These are phyloP conservation scores for Penicillium sp. DNA, from an alignment of 2,329 filamentous ascomycete species.

Conservation along the genomic window DNA sequence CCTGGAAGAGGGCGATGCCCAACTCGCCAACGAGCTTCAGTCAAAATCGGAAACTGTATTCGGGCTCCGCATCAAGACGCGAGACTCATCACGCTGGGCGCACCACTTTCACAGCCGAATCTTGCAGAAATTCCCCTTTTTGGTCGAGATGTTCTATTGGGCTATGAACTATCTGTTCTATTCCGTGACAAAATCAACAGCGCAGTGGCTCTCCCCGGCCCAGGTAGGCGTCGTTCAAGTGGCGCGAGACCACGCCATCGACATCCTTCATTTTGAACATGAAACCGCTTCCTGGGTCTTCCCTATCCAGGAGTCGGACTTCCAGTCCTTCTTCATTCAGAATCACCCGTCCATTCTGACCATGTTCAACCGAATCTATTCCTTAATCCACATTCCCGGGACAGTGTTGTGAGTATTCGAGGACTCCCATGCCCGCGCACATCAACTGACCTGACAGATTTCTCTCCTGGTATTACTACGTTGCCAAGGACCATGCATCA, in stretches of 20 bases:
- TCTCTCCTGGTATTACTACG: slow-evolving; percentile 44
- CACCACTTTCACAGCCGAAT: slow-evolving; percentile 59
- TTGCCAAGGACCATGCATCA: slow-evolving; percentile 36
- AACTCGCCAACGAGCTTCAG: slow-evolving; percentile 48
- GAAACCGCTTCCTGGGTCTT: slow-evolving; percentile 40
- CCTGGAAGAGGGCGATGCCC: slow-evolving; percentile 27
- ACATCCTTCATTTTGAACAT: slow-evolving; percentile 45
- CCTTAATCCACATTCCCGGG: slow-evolving; percentile 51
- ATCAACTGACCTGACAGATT: slow-evolving; percentile 25
- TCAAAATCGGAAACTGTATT: slow-evolving; percentile 30
- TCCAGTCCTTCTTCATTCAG: slow-evolving; percentile 46
- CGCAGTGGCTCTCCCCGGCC: slow-evolving; percentile 50
- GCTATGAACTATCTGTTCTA: slow-evolving; percentile 63
- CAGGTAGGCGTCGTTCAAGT: slow-evolving; percentile 48
- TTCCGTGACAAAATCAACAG: slow-evolving; percentile 54
- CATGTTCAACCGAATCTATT: slow-evolving; percentile 49
- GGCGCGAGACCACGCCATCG: slow-evolving; percentile 46
- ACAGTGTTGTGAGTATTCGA: slow-evolving; percentile 48
- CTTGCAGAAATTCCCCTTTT: slow-evolving; percentile 64
- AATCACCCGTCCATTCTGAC: slow-evolving; percentile 44
- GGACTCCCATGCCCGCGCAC: not conserved
- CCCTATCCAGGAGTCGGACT: slow-evolving; percentile 42
- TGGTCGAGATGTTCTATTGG: slow-evolving; percentile 74
- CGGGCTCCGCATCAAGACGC: slow-evolving; percentile 51
- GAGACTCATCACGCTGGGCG: slow-evolving; percentile 60